These are phyloP conservation scores for Nepenthes gracilis DNA, from an alignment of 148 eudicot genomes.

Conservation along the genomic window DNA sequence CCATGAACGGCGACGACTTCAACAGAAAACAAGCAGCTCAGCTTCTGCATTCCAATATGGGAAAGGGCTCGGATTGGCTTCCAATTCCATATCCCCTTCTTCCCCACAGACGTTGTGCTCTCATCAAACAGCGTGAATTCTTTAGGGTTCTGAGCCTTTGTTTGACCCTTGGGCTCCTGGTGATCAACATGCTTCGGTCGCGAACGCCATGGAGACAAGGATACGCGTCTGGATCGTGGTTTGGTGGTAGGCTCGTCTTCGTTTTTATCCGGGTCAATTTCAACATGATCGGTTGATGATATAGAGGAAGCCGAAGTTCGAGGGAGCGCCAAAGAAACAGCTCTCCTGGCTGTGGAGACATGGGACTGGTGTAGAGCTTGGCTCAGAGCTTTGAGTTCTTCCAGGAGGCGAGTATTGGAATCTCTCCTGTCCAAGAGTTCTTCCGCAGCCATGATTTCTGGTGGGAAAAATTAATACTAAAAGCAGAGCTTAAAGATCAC, in stretches of 20 bases:
- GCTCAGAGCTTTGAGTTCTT: conserved; percentile 77
- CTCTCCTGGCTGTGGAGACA: conserved; percentile 36
- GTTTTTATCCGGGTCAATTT: conserved; percentile 2
- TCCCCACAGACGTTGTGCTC: conserved; percentile 21
- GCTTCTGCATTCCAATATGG: conserved; percentile 83
- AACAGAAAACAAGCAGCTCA: conserved; percentile 81
- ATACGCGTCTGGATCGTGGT: conserved; percentile 65
- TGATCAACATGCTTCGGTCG: conserved; percentile 37
- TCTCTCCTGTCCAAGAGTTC: conserved; percentile 22
- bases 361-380: conserved; percentile 58
- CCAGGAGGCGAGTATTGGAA: conserved; percentile 58
- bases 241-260: conserved; percentile 28
- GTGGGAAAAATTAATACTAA: too few species aligned
- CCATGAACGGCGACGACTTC: conserved; percentile 81
- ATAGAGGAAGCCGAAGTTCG: conserved; percentile 42
- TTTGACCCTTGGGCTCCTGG: conserved; percentile 9
- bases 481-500: neutral
- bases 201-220: conserved; percentile 83
- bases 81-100: conserved; percentile 93
- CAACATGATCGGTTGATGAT: conserved; percentile 25
- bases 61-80: conserved; percentile 83
- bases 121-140: conserved; percentile 22
- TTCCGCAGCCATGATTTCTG: conserved; percentile 22
- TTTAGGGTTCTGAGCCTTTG: conserved; percentile 4
- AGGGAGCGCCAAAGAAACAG: conserved; percentile 71